A percentile compares a stretch with the other conserved stretches of the same genome.
Conservation (phyloP, 2,329 filamentous ascomycete genomes). For the Reticulascus tulasneorum region DNA sequence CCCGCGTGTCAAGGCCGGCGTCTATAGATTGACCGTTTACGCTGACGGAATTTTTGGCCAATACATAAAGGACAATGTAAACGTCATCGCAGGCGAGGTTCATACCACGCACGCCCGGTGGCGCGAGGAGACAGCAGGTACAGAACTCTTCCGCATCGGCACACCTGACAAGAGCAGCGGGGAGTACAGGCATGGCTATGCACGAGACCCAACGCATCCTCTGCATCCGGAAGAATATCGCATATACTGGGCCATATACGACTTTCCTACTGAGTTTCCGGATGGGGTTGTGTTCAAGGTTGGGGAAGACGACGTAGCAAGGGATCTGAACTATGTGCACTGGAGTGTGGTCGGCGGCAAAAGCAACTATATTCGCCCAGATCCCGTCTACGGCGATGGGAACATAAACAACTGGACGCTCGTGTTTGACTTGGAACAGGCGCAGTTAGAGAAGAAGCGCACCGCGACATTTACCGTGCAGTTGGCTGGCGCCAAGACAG, state of each 20-base stretch:
- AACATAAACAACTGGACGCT: conserved; percentile 55
- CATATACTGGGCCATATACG: conserved; percentile 55
- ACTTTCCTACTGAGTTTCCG: conserved; percentile 54
- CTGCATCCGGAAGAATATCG: conserved; percentile 48
- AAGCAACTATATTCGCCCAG: conserved; percentile 37
- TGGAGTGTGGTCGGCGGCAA: conserved; percentile 57
- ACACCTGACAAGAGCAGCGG: conserved; percentile 55
- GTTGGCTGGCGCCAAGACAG: conserved; percentile 59
- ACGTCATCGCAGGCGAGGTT: conserved; percentile 34
- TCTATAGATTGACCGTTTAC: conserved; percentile 60
- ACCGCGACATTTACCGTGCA: conserved; percentile 59
- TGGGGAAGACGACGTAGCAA: conserved; percentile 39
- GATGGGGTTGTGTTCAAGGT: conserved; percentile 51
- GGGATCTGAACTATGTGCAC: conserved; percentile 57
- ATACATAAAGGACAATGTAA: conserved; percentile 46
- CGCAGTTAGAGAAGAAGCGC: conserved; percentile 35
- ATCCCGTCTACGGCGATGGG: conserved; percentile 34
- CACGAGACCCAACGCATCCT: conserved; percentile 37
- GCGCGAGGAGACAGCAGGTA: conserved; percentile 51
- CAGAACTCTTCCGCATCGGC: conserved; percentile 59
- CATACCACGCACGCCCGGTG: conserved; percentile 39
- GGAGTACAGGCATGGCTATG: conserved; percentile 54
- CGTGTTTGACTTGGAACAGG: conserved; percentile 36
- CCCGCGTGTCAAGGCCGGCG: conserved; percentile 48
- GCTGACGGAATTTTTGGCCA: conserved; percentile 60